phyloP scores from a whole-genome alignment of 2,329 filamentous ascomycete species.

The Pseudopyricularia javanii region DNA sequence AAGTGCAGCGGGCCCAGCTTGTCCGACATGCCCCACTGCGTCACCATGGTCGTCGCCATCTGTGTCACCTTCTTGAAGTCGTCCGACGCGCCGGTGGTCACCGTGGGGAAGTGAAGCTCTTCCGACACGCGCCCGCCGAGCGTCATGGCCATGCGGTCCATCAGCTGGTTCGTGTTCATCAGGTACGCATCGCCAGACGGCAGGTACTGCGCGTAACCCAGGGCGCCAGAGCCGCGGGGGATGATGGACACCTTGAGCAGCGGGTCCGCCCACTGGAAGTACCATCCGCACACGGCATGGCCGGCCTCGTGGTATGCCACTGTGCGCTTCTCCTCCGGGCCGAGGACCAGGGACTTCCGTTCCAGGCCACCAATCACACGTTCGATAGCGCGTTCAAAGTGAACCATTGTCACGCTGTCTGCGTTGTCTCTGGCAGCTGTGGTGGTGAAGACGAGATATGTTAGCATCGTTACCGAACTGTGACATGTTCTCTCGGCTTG shows the following conservation, averaged over 20 bases:
- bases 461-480: slow-evolving; percentile 22
- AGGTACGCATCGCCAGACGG: slow-evolving; percentile 84
- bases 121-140: slow-evolving; percentile 90
- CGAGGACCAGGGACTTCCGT: slow-evolving; percentile 91
- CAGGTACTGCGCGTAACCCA: slow-evolving; percentile 97
- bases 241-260: slow-evolving; percentile 98
- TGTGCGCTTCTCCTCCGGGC: slow-evolving; percentile 77
- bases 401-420: slow-evolving; percentile 68
- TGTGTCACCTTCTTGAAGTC: slow-evolving; percentile 98
- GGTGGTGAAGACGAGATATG: slow-evolving; percentile 1
- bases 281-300: slow-evolving; percentile 98
- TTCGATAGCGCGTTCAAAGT: slow-evolving; percentile 97
- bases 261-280: slow-evolving; percentile 89
- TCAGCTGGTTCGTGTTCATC: slow-evolving; percentile 89
- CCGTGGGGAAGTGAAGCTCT: slow-evolving; percentile 91
- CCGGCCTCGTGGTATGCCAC: slow-evolving; percentile 59
- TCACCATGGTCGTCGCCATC: slow-evolving; percentile 96
- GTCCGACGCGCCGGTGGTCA: slow-evolving; percentile 88
- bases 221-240: slow-evolving; percentile 80
- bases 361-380: slow-evolving; percentile 92
- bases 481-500: background rate
- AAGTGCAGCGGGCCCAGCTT: slow-evolving; percentile 92
- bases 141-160: slow-evolving; percentile 99
- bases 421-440: slow-evolving; percentile 74
- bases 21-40: slow-evolving; percentile 96